A percentile compares a stretch with the other conserved stretches of the same genome.
These are phyloP conservation scores for Candida tammaniensis DNA, from an alignment of 805 yeast species.

Conservation along the genomic window DNA sequence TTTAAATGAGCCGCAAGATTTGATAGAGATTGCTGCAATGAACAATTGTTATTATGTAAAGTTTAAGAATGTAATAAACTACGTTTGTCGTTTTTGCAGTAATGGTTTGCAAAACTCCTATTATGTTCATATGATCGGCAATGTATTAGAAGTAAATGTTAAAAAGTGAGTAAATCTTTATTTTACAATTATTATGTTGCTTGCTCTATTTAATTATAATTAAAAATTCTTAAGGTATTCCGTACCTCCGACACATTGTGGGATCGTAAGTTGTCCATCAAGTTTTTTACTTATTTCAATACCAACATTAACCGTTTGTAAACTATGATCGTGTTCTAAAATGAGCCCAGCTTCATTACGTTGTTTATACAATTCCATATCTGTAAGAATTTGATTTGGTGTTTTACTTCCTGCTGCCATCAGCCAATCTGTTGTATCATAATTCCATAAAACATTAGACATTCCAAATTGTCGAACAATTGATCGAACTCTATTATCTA, in stretches of 20 bases:
- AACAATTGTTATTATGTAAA: too few species aligned
- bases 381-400: conserved; percentile 51
- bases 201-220: neutral
- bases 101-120: too few species aligned
- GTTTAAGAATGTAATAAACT: too few species aligned
- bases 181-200: neutral
- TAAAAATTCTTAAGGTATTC: conserved; percentile 51
- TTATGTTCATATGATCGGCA: too few species aligned
- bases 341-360: conserved; percentile 55
- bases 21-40: too few species aligned
- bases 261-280: conserved; percentile 72
- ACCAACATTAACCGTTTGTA: conserved; percentile 67
- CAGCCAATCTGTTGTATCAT: conserved; percentile 90
- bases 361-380: conserved; percentile 51
- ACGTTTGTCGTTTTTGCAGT: too few species aligned
- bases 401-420: conserved; percentile 46
- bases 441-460: conserved; percentile 87
- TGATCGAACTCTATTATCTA: conserved; percentile 80
- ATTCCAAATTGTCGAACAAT: conserved; percentile 83
- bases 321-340: conserved; percentile 80
- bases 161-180: neutral
- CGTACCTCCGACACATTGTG: conserved; percentile 69
- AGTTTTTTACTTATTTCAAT: conserved; percentile 50
- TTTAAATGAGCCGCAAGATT: too few species aligned
- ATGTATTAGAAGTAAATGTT: neutral